A percentile compares a stretch with the other conserved stretches of the same genome.
These are phyloP conservation scores for Dryadomyces quercivorus DNA, from an alignment of 2,329 filamentous ascomycete species.

Conservation along the genomic window DNA sequence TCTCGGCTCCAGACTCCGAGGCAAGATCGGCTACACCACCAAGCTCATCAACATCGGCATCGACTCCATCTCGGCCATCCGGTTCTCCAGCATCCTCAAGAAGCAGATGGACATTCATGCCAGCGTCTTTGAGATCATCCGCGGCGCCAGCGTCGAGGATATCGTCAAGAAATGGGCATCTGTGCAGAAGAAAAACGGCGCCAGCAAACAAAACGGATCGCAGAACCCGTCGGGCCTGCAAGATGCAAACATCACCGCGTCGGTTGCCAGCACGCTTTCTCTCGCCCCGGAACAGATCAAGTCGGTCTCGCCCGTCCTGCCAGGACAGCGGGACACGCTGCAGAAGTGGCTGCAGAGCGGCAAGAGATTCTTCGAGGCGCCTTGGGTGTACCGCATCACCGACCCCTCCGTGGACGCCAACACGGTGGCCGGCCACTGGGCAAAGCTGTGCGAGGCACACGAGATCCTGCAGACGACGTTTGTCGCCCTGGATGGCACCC, in stretches of 20 bases:
- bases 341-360: slow-evolving; percentile 14
- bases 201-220: neutral
- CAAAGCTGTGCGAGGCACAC: neutral
- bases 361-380: slow-evolving; percentile 16
- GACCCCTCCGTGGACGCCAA: slow-evolving; percentile 5
- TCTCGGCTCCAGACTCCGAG: slow-evolving; percentile 6
- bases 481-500: neutral
- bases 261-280: neutral
- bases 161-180: slow-evolving; percentile 3
- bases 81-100: slow-evolving; percentile 11
- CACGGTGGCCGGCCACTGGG: neutral
- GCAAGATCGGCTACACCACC: slow-evolving; percentile 11
- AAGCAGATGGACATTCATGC: slow-evolving; percentile 10
- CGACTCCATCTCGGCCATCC: slow-evolving; percentile 15
- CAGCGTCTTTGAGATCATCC: slow-evolving; percentile 15
- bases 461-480: neutral
- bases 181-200: neutral
- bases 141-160: slow-evolving; percentile 11
- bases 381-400: slow-evolving; percentile 15
- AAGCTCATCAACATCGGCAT: slow-evolving; percentile 14
- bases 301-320: slow-evolving; percentile 10
- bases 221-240: neutral
- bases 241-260: neutral
- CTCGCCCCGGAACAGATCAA: slow-evolving; percentile 1
- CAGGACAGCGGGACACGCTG: slow-evolving; percentile 13